Conservation (phyloP, 2,329 filamentous ascomycete genomes). For the Fusarium agapanthi region DNA sequence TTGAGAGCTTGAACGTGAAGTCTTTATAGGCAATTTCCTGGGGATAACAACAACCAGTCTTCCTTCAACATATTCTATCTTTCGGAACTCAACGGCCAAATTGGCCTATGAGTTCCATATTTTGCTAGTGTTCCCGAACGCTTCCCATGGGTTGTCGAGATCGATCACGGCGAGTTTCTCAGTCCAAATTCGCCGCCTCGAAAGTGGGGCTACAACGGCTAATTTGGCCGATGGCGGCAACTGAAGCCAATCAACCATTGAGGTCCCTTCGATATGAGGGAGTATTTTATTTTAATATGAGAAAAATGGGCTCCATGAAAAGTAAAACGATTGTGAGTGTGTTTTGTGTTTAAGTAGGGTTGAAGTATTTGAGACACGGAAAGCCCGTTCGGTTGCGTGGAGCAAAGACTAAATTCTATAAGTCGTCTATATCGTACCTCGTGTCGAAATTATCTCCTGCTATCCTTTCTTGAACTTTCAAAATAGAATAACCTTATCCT, state of each 20-base stretch:
- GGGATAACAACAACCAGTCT: too few species aligned
- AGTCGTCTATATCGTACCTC: too few species aligned
- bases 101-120: not conserved
- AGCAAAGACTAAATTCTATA: too few species aligned
- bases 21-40: too few species aligned
- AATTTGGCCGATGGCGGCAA: not conserved
- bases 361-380: accelerated
- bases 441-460: accelerated
- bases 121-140: not conserved
- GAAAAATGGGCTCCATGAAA: too few species aligned
- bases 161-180: not conserved
- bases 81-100: not conserved
- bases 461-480: accelerated
- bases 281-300: accelerated
- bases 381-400: too few species aligned
- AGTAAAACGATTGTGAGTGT: too few species aligned
- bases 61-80: accelerated
- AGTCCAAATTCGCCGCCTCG: not conserved
- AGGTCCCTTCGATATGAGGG: too few species aligned
- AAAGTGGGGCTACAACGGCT: too few species aligned
- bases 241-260: not conserved
- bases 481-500: accelerated
- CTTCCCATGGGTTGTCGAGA: not conserved
- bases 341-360: too few species aligned
- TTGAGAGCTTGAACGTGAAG: too few species aligned